Evolutionary conservation across 2,329 filamentous ascomycete species (phyloP), one percentile per base, ranked within the genome.

Genomic region (Lasiodiplodia gonubiensis): DNA sequence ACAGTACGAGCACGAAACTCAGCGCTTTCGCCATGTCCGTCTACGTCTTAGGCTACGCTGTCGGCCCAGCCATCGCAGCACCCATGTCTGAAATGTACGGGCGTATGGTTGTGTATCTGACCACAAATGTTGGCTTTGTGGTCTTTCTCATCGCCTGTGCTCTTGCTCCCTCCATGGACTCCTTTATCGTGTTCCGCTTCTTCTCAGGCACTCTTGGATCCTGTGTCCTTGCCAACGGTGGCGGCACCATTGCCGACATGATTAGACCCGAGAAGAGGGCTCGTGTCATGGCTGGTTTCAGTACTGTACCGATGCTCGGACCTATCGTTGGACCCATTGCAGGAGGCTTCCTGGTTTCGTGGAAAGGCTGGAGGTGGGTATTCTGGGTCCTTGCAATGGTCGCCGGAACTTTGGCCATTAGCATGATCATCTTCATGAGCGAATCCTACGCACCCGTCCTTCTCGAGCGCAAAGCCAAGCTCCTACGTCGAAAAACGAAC

Each of bases 371-470:
- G 77, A 64, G 74, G 6, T 79, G 76, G 77, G 70, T 74, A 12
- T 77, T 77, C 71, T 78, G 75, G 73, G 72, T 78, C 8, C 70
- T 75, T 0, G 70, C 77, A 53, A 77, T 78, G 3, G 71, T 70
- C 1, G 73, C 54, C 2, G 70, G 70, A 3, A 27, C 74, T 3
- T 35, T 77, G 16, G 74, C 74, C 0, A 48, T 33, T 21, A 71
- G 74, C 7, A 72, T 78, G 3, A 70, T 84, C 61, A 67, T 83
- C 46, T 74, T 81, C 68, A 74, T 81, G 70, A 72, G 74, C 14
- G 85, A 86, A 70, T 84, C 83, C 0, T 85, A 86, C 71, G 80
- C 79, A 3, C 77, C 80, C 0, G 72, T 81, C 7, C 72, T 87
- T 1, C 73, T 27, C 81, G 35, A 39, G 14, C 35, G 35, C 8